Evolutionary conservation across 2,329 filamentous ascomycete species (phyloP).

Genomic region (Xylariaceae sp.): DNA sequence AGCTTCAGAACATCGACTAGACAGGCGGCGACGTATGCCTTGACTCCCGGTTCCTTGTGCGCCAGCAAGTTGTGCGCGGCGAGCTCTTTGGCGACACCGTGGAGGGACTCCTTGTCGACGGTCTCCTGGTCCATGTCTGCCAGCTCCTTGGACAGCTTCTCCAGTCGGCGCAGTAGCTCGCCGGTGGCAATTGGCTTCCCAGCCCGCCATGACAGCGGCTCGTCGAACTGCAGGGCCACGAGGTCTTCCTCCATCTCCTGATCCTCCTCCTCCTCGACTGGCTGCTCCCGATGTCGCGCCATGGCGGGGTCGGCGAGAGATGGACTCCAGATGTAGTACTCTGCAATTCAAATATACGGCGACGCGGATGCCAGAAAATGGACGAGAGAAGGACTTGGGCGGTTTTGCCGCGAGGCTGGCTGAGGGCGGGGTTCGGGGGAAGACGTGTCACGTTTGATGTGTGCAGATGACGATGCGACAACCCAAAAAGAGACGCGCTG

Average conservation of each 20-base stretch:
- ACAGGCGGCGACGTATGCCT: slow-evolving; percentile 84
- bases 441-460: too few relatives aligned
- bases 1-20: slow-evolving; percentile 90
- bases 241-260: slow-evolving; percentile 40
- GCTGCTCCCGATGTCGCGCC: slow-evolving; percentile 40
- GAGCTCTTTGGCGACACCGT: slow-evolving; percentile 79
- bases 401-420: too few relatives aligned
- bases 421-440: too few relatives aligned
- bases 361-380: too few relatives aligned
- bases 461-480: too few relatives aligned
- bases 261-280: slow-evolving; percentile 36
- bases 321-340: neutral
- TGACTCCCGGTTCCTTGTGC: slow-evolving; percentile 92
- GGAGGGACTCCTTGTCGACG: slow-evolving; percentile 77
- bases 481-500: too few relatives aligned
- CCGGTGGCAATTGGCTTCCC: slow-evolving; percentile 84
- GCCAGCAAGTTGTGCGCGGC: slow-evolving; percentile 76
- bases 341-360: too few relatives aligned
- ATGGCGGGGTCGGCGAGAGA: slow-evolving; percentile 23
- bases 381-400: too few relatives aligned
- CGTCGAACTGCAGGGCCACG: slow-evolving; percentile 69
- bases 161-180: slow-evolving; percentile 78
- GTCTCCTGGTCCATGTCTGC: slow-evolving; percentile 84
- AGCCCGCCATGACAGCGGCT: slow-evolving; percentile 85
- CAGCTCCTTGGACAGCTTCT: slow-evolving; percentile 78